These are phyloP conservation scores for Leptographium radiaticola DNA, from an alignment of 2,329 filamentous ascomycete species.

Conservation along the genomic window DNA sequence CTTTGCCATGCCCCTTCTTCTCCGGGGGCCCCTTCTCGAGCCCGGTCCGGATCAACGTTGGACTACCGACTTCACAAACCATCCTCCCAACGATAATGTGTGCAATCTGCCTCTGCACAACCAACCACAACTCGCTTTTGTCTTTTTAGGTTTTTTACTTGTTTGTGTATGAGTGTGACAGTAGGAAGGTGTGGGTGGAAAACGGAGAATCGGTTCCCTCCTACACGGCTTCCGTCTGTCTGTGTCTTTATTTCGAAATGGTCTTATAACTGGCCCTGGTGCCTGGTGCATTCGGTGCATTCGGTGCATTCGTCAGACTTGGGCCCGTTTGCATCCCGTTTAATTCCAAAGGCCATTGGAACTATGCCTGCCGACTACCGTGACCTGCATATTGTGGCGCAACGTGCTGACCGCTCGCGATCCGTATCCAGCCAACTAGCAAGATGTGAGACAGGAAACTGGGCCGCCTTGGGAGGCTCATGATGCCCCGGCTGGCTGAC, in stretches of 20 bases:
- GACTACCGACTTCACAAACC: conserved; percentile 1
- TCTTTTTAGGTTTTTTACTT: not conserved
- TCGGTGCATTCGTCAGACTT: not conserved
- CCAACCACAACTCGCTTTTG: conserved; percentile 2
- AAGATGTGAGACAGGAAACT: no score
- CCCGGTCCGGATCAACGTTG: not conserved
- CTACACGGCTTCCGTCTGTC: conserved; percentile 1
- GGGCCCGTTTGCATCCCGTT: conserved; percentile 2
- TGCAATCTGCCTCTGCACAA: not conserved
- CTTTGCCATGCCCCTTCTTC: not conserved
- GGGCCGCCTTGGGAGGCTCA: no score
- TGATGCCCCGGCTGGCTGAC: no score
- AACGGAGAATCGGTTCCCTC: not conserved
- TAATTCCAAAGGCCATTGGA: conserved; percentile 5
- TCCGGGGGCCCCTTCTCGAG: not conserved
- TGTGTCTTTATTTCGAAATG: conserved; percentile 5
- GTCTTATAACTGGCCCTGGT: conserved; percentile 1
- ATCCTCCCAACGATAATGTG: not conserved
- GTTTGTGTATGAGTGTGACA: conserved; percentile 4
- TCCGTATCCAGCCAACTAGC: no score
- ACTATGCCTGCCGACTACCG: conserved; percentile 5
- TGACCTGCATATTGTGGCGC: not conserved
- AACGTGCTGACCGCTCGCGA: no score
- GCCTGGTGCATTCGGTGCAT: not conserved
- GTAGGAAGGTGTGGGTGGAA: conserved; percentile 2